phyloP scores from a whole-genome alignment of 2,329 filamentous ascomycete genomes.

The Tolypocladium paradoxum region DNA sequence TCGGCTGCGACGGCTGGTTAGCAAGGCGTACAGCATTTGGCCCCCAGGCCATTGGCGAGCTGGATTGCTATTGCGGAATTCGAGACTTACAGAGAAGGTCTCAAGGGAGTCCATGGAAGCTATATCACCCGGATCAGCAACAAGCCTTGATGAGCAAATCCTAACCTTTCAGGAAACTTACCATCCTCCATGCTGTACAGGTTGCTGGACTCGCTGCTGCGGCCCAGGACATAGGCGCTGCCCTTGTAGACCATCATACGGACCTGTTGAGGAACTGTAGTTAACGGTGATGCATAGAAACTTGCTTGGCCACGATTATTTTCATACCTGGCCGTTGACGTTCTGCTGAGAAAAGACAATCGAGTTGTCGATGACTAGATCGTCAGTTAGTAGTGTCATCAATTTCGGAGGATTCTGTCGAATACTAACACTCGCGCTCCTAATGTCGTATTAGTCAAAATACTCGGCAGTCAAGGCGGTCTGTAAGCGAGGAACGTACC shows the following conservation, averaged over 20 bases:
- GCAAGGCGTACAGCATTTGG: not conserved
- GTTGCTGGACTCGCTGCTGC: conserved; percentile 33
- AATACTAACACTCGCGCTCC: conserved; percentile 26
- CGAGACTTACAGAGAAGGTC: conserved; percentile 21
- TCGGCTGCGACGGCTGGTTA: conserved; percentile 20
- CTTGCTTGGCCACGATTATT: conserved; percentile 22
- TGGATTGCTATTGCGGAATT: not conserved
- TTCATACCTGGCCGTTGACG: not conserved
- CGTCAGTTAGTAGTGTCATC: not conserved
- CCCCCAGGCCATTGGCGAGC: not conserved
- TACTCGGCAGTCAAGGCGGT: conserved; percentile 15
- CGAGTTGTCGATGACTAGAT: conserved; percentile 42
- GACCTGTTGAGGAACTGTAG: conserved; percentile 11
- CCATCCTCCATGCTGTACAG: conserved; percentile 38
- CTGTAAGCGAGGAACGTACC: conserved; percentile 12
- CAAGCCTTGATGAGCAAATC: not conserved
- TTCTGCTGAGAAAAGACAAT: conserved; percentile 42
- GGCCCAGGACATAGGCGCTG: conserved; percentile 32
- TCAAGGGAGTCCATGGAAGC: conserved; percentile 39
- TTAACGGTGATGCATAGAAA: conserved; percentile 11
- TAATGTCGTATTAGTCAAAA: not conserved
- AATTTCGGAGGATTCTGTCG: not conserved
- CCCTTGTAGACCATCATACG: conserved; percentile 33
- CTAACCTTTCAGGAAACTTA: not conserved
- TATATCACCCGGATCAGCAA: not conserved